Conservation (phyloP, 495 filamentous ascomycete species). For the Penicillium ochrochloron region DNA sequence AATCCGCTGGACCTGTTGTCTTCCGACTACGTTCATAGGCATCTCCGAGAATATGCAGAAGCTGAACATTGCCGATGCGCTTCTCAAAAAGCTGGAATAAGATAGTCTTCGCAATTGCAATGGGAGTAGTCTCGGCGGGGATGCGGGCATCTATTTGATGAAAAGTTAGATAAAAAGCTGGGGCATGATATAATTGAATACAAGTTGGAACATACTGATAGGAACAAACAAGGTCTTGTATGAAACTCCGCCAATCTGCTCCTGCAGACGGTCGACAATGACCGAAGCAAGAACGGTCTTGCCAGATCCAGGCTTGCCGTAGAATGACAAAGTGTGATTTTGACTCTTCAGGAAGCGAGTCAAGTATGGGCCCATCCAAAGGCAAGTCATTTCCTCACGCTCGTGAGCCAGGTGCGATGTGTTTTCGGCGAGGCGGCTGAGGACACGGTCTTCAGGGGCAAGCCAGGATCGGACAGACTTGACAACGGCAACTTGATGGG, state of each 20-base stretch:
- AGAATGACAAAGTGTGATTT: constrained; percentile 35
- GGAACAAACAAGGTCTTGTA: constrained; percentile 43
- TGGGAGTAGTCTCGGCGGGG: constrained; percentile 29
- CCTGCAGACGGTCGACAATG: constrained; percentile 44
- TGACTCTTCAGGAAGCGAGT: constrained; percentile 43
- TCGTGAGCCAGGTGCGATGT: constrained; percentile 46
- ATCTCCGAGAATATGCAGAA: constrained; percentile 40
- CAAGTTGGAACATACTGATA: constrained; percentile 35
- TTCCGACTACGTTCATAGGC: constrained; percentile 35
- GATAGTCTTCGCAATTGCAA: constrained; percentile 37
- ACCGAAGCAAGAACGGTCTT: constrained; percentile 46
- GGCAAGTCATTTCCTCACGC: constrained; percentile 46
- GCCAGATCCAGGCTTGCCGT: constrained; percentile 41
- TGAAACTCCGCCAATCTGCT: constrained; percentile 38
- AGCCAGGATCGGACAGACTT: constrained; percentile 33
- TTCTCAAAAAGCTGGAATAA: constrained; percentile 43
- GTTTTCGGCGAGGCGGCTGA: constrained; percentile 37
- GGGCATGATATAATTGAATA: background rate
- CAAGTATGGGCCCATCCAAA: constrained; percentile 42
- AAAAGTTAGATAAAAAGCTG: background rate
- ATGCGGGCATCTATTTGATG: constrained; percentile 28
- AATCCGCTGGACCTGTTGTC: constrained; percentile 30
- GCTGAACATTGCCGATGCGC: constrained; percentile 42
- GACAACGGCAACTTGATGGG: constrained; percentile 25
- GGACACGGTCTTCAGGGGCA: constrained; percentile 36